These are phyloP conservation scores for Aspergillus fischeri DNA, from an alignment of 2,329 filamentous ascomycete species.

Conservation along the genomic window DNA sequence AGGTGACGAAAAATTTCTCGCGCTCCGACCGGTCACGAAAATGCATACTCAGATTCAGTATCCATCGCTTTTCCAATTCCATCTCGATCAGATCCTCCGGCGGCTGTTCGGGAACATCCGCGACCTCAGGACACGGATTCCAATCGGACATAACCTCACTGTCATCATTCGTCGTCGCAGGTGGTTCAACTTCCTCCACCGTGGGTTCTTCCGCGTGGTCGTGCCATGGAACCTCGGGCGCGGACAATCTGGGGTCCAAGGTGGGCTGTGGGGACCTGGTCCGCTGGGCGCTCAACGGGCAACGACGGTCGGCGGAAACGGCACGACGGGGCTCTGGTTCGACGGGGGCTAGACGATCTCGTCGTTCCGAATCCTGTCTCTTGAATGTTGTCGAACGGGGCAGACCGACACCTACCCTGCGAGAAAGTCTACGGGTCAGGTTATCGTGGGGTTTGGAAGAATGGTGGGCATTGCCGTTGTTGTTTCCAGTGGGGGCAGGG, in stretches of 20 bases:
- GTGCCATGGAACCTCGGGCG: constrained; percentile 39
- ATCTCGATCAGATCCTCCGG: constrained; percentile 56
- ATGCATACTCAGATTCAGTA: constrained; percentile 96
- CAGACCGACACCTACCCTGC: constrained; percentile 67
- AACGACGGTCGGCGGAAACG: constrained; percentile 53
- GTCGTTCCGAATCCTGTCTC: constrained; percentile 75
- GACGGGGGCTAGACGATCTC: constrained; percentile 66
- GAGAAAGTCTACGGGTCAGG: constrained; percentile 34
- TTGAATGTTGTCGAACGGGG: constrained; percentile 75
- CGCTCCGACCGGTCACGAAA: constrained; percentile 88
- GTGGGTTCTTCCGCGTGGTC: constrained; percentile 28
- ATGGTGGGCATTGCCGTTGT: constrained; percentile 11
- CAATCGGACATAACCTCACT: constrained; percentile 25
- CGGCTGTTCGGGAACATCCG: constrained; percentile 21
- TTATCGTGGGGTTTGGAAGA: constrained; percentile 25
- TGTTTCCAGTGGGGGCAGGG: constrained; percentile 11
- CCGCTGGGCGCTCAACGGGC: constrained; percentile 41
- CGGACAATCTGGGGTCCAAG: constrained; percentile 36
- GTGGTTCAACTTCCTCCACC: constrained; percentile 22
- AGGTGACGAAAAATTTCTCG: constrained; percentile 98
- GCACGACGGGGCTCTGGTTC: constrained; percentile 63
- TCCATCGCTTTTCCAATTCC: constrained; percentile 86
- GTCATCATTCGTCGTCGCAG: constrained; percentile 26
- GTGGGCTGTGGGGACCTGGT: constrained; percentile 40
- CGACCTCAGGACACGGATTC: constrained; percentile 24